Evolutionary conservation across 1,284 basidiomycete genomes (phyloP).

Genomic region (Boletellus sp.): DNA sequence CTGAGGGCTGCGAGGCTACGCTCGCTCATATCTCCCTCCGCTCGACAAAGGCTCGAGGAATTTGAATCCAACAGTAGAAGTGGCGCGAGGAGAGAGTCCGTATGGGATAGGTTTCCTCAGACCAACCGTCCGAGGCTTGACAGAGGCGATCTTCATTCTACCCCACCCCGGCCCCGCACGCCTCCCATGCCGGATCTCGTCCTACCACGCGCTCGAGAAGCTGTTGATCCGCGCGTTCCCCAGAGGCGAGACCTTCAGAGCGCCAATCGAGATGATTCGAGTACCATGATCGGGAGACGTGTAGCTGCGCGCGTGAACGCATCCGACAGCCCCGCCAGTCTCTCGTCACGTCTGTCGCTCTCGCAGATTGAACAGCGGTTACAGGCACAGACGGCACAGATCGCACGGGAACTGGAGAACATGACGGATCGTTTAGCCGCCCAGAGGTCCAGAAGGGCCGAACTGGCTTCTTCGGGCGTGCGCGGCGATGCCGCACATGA

Average conservation of each 20-base stretch:
- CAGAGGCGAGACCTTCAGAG: conserved; percentile 21
- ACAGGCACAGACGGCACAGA: conserved; percentile 29
- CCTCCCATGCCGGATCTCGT: conserved; percentile 32
- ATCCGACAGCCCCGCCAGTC: conserved; percentile 16
- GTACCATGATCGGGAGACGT: conserved; percentile 47
- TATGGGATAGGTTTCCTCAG: conserved; percentile 22
- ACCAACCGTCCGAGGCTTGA: conserved; percentile 11
- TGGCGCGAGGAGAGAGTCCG: conserved; percentile 17
- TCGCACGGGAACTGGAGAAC: conserved; percentile 36
- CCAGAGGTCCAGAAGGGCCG: conserved; percentile 23
- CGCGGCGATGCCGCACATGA: conserved; percentile 12
- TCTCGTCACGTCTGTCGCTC: conserved; percentile 19
- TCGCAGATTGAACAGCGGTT: conserved; percentile 29
- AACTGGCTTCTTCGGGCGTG: conserved; percentile 17
- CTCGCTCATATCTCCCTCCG: conserved; percentile 26
- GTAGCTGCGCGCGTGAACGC: conserved; percentile 46
- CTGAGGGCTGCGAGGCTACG: conserved; percentile 26
- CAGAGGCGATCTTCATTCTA: conserved; percentile 12
- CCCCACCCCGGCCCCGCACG: conserved; percentile 22
- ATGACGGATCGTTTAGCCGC: conserved; percentile 25
- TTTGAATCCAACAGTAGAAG: conserved; percentile 23
- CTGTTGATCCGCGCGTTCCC: conserved; percentile 9
- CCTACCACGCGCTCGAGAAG: conserved; percentile 18
- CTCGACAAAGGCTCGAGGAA: conserved; percentile 32
- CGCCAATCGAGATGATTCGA: conserved; percentile 35